Evolutionary conservation across 495 filamentous ascomycete species (phyloP).

Genomic region (Pseudoneurospora amorphoporcata): DNA sequence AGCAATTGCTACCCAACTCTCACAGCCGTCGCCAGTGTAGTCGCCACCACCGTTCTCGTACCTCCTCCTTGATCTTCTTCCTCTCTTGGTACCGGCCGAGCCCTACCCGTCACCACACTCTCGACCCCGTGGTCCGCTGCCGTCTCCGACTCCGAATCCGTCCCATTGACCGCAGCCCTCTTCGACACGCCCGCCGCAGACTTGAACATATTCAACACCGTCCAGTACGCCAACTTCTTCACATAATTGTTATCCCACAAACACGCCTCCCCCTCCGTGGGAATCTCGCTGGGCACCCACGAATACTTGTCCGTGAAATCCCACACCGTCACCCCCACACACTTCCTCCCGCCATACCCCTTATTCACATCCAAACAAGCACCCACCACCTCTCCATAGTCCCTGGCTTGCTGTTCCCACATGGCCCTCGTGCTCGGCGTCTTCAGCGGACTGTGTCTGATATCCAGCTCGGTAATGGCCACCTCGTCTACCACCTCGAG

Average conservation of each 20-base stretch:
- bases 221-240: slow-evolving; percentile 43
- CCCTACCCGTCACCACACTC: background rate
- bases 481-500: slow-evolving; percentile 38
- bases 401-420: slow-evolving; percentile 38
- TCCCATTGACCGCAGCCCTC: background rate
- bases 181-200: slow-evolving; percentile 3
- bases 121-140: background rate
- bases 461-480: slow-evolving; percentile 49
- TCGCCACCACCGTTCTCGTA: background rate
- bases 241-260: slow-evolving; percentile 37
- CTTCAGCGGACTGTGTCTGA: slow-evolving; percentile 31
- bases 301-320: slow-evolving; percentile 49
- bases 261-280: slow-evolving; percentile 39
- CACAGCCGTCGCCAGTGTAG: background rate
- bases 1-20: background rate
- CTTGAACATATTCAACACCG: slow-evolving; percentile 17
- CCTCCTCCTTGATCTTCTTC: background rate
- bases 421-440: slow-evolving; percentile 20
- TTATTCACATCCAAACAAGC: slow-evolving; percentile 34
- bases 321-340: slow-evolving; percentile 51
- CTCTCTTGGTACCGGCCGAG: background rate
- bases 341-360: slow-evolving; percentile 20
- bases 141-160: background rate
- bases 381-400: slow-evolving; percentile 39
- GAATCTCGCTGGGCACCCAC: slow-evolving; percentile 37